These are phyloP conservation scores for Arthrobotrys megalospora DNA, from an alignment of 2,329 filamentous ascomycete species.

Conservation along the genomic window DNA sequence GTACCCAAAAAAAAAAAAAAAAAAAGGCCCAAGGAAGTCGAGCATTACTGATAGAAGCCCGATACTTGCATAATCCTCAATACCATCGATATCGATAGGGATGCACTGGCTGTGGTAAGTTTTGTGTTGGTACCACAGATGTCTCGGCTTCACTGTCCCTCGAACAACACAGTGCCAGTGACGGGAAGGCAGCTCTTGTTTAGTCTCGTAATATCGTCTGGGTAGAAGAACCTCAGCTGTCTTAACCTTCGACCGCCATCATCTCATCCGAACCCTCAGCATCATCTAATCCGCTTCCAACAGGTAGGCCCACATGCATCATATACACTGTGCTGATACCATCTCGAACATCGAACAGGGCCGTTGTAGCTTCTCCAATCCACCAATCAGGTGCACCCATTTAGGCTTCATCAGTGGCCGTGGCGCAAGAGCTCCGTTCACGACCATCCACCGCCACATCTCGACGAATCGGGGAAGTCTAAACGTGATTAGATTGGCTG, in stretches of 20 bases:
- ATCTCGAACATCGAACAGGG: not conserved
- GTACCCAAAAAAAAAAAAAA: too few relatives aligned
- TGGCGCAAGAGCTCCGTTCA: constrained; percentile 40
- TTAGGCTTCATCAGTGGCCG: constrained; percentile 20
- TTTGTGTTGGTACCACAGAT: constrained; percentile 48
- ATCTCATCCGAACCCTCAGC: not conserved
- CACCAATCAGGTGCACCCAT: constrained; percentile 29
- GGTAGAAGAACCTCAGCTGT: not conserved
- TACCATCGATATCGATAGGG: too few relatives aligned
- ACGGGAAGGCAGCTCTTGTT: not conserved
- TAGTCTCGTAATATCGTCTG: too few relatives aligned
- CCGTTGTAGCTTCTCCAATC: not conserved
- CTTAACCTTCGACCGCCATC: not conserved
- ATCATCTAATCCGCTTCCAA: not conserved
- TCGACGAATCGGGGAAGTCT: constrained; percentile 39
- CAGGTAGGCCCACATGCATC: not conserved
- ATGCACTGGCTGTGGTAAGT: not conserved
- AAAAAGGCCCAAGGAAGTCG: too few relatives aligned
- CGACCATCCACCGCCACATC: constrained; percentile 18
- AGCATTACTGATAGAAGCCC: too few relatives aligned
- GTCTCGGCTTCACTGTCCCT: not conserved
- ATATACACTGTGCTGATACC: not conserved
- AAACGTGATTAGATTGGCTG: constrained; percentile 43
- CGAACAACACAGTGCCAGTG: not conserved
- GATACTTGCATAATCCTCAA: too few relatives aligned